A percentile compares a stretch with the other conserved stretches of the same genome.
These are phyloP conservation scores for Puccinia horiana DNA, from an alignment of 1,284 basidiomycete genomes.

Conservation along the genomic window DNA sequence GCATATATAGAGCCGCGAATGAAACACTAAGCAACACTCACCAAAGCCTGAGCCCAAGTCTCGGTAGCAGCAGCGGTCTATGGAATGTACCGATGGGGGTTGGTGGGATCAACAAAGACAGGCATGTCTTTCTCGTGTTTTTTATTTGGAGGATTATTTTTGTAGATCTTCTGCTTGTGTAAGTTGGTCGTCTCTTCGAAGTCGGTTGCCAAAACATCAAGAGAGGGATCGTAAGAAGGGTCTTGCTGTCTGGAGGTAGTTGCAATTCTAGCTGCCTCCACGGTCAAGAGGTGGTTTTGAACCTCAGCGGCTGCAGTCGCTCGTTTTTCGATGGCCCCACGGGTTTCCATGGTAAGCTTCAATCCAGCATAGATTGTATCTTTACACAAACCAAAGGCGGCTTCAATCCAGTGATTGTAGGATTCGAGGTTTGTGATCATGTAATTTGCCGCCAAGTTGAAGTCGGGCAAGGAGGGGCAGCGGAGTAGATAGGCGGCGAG, in stretches of 20 bases:
- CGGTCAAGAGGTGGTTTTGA: neutral
- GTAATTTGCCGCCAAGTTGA: too few species aligned
- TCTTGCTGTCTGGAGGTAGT: neutral
- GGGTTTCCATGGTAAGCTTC: neutral
- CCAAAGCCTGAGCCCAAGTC: neutral
- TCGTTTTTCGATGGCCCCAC: neutral
- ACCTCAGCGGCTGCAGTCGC: neutral
- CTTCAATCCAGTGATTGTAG: neutral
- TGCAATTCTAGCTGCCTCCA: neutral
- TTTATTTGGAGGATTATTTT: neutral
- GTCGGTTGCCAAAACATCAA: too few species aligned
- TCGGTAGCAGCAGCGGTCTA: neutral
- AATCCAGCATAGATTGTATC: neutral
- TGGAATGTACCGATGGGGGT: neutral
- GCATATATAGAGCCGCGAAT: neutral
- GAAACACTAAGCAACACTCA: neutral
- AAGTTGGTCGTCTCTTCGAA: neutral
- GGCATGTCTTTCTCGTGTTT: neutral
- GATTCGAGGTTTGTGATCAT: too few species aligned
- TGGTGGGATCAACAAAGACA: neutral
- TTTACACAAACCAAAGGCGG: neutral
- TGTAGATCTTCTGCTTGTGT: neutral
- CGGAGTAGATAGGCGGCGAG: too few species aligned
- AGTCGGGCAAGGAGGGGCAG: too few species aligned
- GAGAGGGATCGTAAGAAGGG: neutral